These are phyloP conservation scores for Aspergillus pseudoterreus DNA, from an alignment of 2,329 filamentous ascomycete species.

Conservation along the genomic window DNA sequence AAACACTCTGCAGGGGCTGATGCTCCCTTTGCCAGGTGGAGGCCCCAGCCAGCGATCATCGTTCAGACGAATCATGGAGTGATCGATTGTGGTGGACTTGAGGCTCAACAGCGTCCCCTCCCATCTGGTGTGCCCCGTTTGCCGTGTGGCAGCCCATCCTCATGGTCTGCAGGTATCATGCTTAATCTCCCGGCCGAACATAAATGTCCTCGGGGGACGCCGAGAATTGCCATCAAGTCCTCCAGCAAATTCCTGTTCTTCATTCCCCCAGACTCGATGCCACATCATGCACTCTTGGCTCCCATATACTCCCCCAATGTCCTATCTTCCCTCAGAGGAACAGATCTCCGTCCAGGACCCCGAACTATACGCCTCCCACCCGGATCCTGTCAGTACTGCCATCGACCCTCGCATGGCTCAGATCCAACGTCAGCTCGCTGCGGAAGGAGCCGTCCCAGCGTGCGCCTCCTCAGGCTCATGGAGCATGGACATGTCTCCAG, in stretches of 20 bases:
- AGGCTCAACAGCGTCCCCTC: no score
- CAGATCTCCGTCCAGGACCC: background rate
- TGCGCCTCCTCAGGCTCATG: background rate
- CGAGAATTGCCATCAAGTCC: background rate
- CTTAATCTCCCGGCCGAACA: background rate
- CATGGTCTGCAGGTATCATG: no score
- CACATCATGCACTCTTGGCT: background rate
- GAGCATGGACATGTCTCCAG: background rate
- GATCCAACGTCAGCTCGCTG: background rate
- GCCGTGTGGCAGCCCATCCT: no score
- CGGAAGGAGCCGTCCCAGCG: background rate
- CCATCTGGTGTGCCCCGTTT: no score
- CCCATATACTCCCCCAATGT: background rate
- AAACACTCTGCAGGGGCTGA: no score
- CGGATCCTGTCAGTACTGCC: background rate
- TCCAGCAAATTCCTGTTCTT: no score
- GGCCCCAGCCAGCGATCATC: no score
- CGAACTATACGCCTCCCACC: background rate
- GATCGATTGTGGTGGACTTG: no score
- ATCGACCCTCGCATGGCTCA: background rate
- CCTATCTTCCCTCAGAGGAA: background rate
- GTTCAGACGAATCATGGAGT: no score
- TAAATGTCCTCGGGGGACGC: background rate
- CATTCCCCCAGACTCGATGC: no score
- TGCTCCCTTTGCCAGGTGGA: no score